Base-by-base conservation (phyloP, 345 rosid genomes). In the Rhodamnia rubescens region DNA sequence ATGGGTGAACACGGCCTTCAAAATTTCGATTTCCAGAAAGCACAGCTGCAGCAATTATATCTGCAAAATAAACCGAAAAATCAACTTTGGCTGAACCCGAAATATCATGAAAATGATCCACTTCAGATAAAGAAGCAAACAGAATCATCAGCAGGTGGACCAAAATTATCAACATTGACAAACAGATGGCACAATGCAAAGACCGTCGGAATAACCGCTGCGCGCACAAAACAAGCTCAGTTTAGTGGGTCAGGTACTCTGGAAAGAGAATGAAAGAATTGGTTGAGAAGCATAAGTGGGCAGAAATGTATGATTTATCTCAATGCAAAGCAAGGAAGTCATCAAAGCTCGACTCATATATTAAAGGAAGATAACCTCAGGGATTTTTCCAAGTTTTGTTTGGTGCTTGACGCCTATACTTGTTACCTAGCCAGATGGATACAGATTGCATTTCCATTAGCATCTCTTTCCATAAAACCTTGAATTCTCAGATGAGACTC, bases 1-100 rank as follows among this genome's bases (percentile, higher is more conserved):
- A 88, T 57, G 98, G 92, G 88, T 95, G 99, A 85, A 93, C 95
- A 83, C 96, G 95, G 2, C 99, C 98, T 88, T 96, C 99, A 88
- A 95, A 95, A 89, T 96, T 95, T 53, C 95, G 85, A 86, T 95
- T 95, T 54, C 96, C 98, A 83, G 99, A 95, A 55, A 96, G 95
- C 90, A 96, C 98, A 86, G 98, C 96, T 52, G 96, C 94, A 7
- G 94, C 94, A 57, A 96, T 86, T 53, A 96, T 87, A 88, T 95
- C 98, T 93, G 95, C 50, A 24, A n/a, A 44, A 4, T 78, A 57
- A 51, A 89, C 78, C 44, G 32, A 69, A 64, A 24, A 47, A 14
- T 8, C 7, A 57, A 83, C 83, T 64, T 64, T 32, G 44, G 75
- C 75, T 64, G 75, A 64, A 32, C 44, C 44, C 6, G 44, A 32